Percentiles rank a stretch among this genome's conserved stretches.
These are phyloP conservation scores for Fusarium sp. DNA, from an alignment of 2,329 filamentous ascomycete genomes.

Conservation along the genomic window DNA sequence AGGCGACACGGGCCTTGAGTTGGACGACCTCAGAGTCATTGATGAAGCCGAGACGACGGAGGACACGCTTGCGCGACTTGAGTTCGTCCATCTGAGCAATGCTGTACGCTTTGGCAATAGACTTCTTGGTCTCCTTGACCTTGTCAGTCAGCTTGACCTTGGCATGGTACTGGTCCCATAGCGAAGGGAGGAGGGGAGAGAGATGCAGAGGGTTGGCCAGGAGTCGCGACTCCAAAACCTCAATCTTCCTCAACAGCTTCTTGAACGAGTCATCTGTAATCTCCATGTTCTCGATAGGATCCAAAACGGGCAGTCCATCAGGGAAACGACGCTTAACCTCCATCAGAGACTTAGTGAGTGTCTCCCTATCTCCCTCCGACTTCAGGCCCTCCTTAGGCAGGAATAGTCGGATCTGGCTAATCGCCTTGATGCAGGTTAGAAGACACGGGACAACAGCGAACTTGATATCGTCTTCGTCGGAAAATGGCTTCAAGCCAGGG, in stretches of 20 bases:
- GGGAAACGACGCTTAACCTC: slow-evolving; percentile 92
- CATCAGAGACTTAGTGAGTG: slow-evolving; percentile 78
- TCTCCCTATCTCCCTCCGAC: slow-evolving; percentile 74
- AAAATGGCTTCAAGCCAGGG: slow-evolving; percentile 68
- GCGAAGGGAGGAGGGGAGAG: slow-evolving; percentile 84
- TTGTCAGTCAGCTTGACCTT: slow-evolving; percentile 84
- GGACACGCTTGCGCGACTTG: slow-evolving; percentile 94
- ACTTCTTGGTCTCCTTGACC: slow-evolving; percentile 91
- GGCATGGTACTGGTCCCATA: slow-evolving; percentile 88
- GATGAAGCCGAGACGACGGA: slow-evolving; percentile 95
- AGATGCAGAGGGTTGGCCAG: slow-evolving; percentile 93
- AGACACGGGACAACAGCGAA: slow-evolving; percentile 79
- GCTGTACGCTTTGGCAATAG: slow-evolving; percentile 86
- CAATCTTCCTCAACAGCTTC: slow-evolving; percentile 94
- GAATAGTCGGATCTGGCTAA: slow-evolving; percentile 88
- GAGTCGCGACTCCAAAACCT: slow-evolving; percentile 92
- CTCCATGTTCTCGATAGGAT: slow-evolving; percentile 96
- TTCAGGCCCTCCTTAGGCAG: slow-evolving; percentile 82
- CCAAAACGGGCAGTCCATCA: slow-evolving; percentile 89
- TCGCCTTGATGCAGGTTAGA: slow-evolving; percentile 86
- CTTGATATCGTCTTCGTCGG: slow-evolving; percentile 50
- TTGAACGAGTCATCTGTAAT: slow-evolving; percentile 96
- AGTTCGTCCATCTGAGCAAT: slow-evolving; percentile 96
- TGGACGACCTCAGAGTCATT: slow-evolving; percentile 96
- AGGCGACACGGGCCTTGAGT: slow-evolving; percentile 96